Evolutionary conservation across 169 alveolate genomes (phyloP), one percentile per base, ranked within the genome.

Genomic region (Plasmodium vivax): DNA sequence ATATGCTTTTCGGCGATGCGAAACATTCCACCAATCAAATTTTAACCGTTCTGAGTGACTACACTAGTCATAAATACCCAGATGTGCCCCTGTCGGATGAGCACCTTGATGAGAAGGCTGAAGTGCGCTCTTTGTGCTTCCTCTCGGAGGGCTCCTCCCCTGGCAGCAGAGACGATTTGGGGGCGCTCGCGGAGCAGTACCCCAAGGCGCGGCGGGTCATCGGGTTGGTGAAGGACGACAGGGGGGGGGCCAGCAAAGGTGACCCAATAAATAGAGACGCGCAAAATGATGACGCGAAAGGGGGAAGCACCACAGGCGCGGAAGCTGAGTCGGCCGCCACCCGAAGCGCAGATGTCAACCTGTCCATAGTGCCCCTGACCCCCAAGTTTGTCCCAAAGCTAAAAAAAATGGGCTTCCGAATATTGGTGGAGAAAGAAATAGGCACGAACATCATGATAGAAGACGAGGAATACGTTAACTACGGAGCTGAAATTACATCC

Each of bases 1-100:
- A 88, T 82, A 98, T 98, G 99, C 97, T 98, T 77, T 97, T 98
- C 84, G 99, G 99, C 3, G 97, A 97, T 75, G 99, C 99, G 10
- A 96, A 97, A 85, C 97, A 96, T 92, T 93, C 96, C 73, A 95
- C 96, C 34, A 95, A 95, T 68, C 96, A 93, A 75, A 84, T 96
- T 85, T 84, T 94, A 83, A 96, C 96, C 72, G 74, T 80, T 72
- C 19, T 95, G 32, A 90, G 92, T 56, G 93, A 74, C 84, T 75
- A 94, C 77, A 72, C 92, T 45, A 95, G 93, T 72, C 77, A 75
- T 51, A 83, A 85, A 47, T 83, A 81, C 38, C 83, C 77, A 19
- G 91, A 80, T 38, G 56, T 45, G 41, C 43, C 85, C 41, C 38
- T 56, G 47, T 79, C 77, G 62, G 94, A 82, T 71, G 38, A 3